These are phyloP conservation scores for Pezicula carpinea DNA, from an alignment of 2,329 filamentous ascomycete species.

Conservation along the genomic window DNA sequence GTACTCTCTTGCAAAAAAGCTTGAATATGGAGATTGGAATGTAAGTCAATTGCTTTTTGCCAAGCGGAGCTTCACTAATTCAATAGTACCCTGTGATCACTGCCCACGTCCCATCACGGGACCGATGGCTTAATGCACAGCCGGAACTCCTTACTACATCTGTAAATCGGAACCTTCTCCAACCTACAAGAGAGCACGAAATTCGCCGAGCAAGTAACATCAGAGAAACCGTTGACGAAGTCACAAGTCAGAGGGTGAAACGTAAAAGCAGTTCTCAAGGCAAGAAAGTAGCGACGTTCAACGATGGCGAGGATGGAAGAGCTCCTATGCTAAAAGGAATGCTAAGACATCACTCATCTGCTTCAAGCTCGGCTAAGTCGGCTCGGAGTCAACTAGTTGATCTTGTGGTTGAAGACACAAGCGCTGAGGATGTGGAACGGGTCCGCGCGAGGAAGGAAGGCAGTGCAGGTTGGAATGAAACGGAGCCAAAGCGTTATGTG, in stretches of 20 bases:
- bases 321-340: conserved; percentile 30
- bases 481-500: conserved; percentile 50
- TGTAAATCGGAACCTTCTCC: conserved; percentile 48
- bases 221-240: conserved; percentile 29
- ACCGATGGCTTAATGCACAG: conserved; percentile 54
- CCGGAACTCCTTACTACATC: conserved; percentile 50
- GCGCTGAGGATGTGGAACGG: conserved; percentile 57
- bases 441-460: conserved; percentile 59
- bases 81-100: conserved; percentile 87
- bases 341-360: conserved; percentile 42
- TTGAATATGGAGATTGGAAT: conserved; percentile 91
- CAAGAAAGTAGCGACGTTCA: conserved; percentile 18
- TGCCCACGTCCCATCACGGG: conserved; percentile 67
- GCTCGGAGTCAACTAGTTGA: conserved; percentile 61
- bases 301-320: conserved; percentile 25
- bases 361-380: conserved; percentile 44
- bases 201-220: conserved; percentile 32
- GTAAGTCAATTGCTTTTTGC: conserved; percentile 47
- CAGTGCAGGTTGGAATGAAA: conserved; percentile 54
- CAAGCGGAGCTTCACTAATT: conserved; percentile 22
- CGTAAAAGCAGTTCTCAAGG: conserved; percentile 28
- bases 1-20: conserved; percentile 63
- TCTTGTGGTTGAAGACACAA: conserved; percentile 58
- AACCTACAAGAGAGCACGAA: conserved; percentile 40
- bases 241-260: conserved; percentile 28